Conservation (phyloP, 2,329 filamentous ascomycete genomes). For the Capronia americana region DNA sequence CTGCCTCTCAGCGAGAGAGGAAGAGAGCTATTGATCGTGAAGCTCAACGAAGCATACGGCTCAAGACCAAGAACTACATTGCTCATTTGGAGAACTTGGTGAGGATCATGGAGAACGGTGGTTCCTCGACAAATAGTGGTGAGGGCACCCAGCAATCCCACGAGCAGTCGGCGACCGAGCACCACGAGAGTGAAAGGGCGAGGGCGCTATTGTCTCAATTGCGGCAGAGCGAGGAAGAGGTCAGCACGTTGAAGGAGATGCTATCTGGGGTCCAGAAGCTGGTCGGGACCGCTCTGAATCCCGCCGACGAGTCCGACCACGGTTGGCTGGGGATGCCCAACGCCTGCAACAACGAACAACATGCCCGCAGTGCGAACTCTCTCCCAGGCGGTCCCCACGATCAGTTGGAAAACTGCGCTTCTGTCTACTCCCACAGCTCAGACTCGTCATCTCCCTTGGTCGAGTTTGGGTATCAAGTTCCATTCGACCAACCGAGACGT, state of each 20-base stretch:
- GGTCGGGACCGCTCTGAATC: slow-evolving; percentile 16
- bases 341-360: neutral
- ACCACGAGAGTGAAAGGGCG: slow-evolving; percentile 17
- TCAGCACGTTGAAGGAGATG: slow-evolving; percentile 21
- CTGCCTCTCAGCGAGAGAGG: slow-evolving; percentile 29
- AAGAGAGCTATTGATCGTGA: slow-evolving; percentile 32
- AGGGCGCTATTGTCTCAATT: slow-evolving; percentile 22
- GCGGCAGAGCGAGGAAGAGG: slow-evolving; percentile 29
- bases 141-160: neutral
- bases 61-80: slow-evolving; percentile 33
- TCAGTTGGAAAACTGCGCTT: slow-evolving; percentile 18
- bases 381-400: slow-evolving; percentile 5
- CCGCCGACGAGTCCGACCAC: neutral
- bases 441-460: slow-evolving; percentile 22
- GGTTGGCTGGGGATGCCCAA: neutral
- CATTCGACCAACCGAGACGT: slow-evolving; percentile 17
- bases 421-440: slow-evolving; percentile 22
- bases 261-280: slow-evolving; percentile 24
- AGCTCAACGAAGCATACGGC: slow-evolving; percentile 29
- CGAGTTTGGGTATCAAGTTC: slow-evolving; percentile 8
- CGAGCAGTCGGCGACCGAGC: neutral
- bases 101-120: slow-evolving; percentile 25
- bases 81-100: slow-evolving; percentile 31
- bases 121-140: neutral
- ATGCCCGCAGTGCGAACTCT: neutral